Percentiles rank a stretch among this genome's conserved stretches.
Conservation (phyloP, 2,329 filamentous ascomycete species). For the Fusarium buharicum region DNA sequence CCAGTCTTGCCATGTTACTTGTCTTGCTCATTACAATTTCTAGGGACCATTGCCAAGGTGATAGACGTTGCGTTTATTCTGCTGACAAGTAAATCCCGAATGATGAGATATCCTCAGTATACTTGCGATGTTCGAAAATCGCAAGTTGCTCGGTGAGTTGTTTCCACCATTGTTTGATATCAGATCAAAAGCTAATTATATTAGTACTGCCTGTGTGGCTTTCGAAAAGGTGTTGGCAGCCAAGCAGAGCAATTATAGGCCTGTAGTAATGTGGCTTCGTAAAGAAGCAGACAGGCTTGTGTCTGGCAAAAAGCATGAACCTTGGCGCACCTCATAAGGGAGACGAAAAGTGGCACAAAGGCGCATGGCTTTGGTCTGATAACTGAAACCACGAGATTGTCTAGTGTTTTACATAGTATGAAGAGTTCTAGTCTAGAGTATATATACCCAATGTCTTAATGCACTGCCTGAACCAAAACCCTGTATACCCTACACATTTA, state of each 20-base stretch:
- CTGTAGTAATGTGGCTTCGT: constrained; percentile 75
- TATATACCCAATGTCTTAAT: neutral
- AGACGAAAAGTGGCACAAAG: neutral
- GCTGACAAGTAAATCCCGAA: constrained; percentile 66
- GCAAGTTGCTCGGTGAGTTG: constrained; percentile 70
- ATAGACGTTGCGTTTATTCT: constrained; percentile 72
- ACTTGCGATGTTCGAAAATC: constrained; percentile 67
- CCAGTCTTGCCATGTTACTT: accelerated
- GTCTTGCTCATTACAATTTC: constrained; percentile 2
- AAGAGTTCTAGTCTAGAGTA: constrained; percentile 1
- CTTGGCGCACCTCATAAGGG: neutral
- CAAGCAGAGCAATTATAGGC: constrained; percentile 76
- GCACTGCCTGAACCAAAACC: neutral
- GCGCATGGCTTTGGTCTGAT: neutral
- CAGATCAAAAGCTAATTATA: neutral
- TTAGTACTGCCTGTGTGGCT: constrained; percentile 74
- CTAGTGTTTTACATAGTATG: too few species aligned
- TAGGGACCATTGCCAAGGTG: constrained; percentile 73
- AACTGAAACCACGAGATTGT: neutral
- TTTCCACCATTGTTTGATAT: neutral
- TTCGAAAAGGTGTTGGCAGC: constrained; percentile 74
- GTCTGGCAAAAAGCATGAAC: constrained; percentile 9
- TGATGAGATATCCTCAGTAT: constrained; percentile 60
- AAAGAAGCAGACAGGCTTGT: constrained; percentile 55
- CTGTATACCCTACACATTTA: neutral